Evolutionary conservation across 2,329 filamentous ascomycete species (phyloP).

Genomic region (Rhynchosporium agropyri): DNA sequence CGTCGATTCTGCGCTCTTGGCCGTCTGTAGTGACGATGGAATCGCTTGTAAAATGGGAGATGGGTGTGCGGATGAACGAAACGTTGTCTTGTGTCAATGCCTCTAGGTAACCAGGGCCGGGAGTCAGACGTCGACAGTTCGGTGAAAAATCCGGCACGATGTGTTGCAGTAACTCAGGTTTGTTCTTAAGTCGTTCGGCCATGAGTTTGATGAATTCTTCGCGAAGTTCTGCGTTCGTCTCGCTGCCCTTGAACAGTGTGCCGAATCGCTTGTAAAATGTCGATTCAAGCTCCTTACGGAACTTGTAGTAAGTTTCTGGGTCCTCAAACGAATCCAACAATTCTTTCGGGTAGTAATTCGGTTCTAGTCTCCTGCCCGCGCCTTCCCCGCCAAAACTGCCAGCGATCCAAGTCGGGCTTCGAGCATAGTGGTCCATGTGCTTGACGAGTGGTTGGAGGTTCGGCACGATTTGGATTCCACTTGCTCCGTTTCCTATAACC

Average conservation of each 20-base stretch:
- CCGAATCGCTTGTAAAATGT: conserved; percentile 60
- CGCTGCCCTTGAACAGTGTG: conserved; percentile 52
- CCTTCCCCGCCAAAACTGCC: conserved; percentile 30
- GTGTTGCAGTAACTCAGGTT: conserved; percentile 44
- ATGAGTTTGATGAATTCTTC: conserved; percentile 45
- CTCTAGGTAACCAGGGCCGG: conserved; percentile 64
- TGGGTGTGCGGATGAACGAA: conserved; percentile 59
- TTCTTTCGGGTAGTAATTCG: conserved; percentile 57
- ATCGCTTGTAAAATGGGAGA: conserved; percentile 59
- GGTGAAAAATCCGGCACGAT: conserved; percentile 48
- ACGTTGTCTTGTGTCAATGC: conserved; percentile 64
- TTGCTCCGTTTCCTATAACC: conserved; percentile 56
- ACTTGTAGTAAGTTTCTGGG: conserved; percentile 61
- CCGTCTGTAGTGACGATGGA: conserved; percentile 65
- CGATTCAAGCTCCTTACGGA: conserved; percentile 59
- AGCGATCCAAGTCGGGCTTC: conserved; percentile 66
- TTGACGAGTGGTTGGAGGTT: conserved; percentile 42
- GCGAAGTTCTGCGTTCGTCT: conserved; percentile 44
- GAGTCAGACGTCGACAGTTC: conserved; percentile 48
- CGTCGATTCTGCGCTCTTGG: conserved; percentile 58
- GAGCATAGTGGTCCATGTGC: conserved; percentile 44
- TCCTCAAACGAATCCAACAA: conserved; percentile 58
- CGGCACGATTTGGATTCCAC: conserved; percentile 55
- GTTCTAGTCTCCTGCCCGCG: conserved; percentile 42
- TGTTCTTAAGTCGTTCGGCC: conserved; percentile 46